Conservation (phyloP, 768 basidiomycete genomes). For the Paxillus involutus region DNA sequence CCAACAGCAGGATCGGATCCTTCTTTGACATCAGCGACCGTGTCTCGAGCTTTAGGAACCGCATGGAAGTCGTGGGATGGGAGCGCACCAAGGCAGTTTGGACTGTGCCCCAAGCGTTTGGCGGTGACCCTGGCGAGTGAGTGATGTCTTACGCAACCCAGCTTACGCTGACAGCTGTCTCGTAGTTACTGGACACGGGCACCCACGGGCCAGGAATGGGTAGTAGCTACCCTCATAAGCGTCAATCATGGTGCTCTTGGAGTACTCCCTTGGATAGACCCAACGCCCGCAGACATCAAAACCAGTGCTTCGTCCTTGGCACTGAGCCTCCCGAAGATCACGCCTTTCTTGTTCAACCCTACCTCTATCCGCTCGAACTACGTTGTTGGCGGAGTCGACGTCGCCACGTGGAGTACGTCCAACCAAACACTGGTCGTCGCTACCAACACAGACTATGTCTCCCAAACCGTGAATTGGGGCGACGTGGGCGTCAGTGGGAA, state of each 20-base stretch:
- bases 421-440: conserved; percentile 48
- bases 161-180: conserved; percentile 20
- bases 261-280: conserved; percentile 50
- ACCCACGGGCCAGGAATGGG: conserved; percentile 68
- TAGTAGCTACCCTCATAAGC: conserved; percentile 61
- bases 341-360: conserved; percentile 46
- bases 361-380: conserved; percentile 40
- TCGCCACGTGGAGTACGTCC: conserved; percentile 50
- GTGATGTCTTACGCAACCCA: conserved; percentile 6
- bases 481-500: conserved; percentile 23
- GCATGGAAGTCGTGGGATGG: conserved; percentile 62
- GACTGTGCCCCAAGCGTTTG: conserved; percentile 80
- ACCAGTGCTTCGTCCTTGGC: conserved; percentile 51
- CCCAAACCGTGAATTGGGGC: conserved; percentile 32
- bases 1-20: conserved; percentile 25
- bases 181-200: conserved; percentile 56
- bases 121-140: conserved; percentile 38
- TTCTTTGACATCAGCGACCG: conserved; percentile 68
- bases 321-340: conserved; percentile 43
- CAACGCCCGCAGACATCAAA: conserved; percentile 53
- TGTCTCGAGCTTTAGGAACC: conserved; percentile 62
- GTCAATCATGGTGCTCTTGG: conserved; percentile 71
- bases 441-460: conserved; percentile 47
- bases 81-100: conserved; percentile 68
- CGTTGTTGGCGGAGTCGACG: conserved; percentile 42